Conservation (phyloP, 202 grass and related monocot species). For the Panicum hallii region DNA sequence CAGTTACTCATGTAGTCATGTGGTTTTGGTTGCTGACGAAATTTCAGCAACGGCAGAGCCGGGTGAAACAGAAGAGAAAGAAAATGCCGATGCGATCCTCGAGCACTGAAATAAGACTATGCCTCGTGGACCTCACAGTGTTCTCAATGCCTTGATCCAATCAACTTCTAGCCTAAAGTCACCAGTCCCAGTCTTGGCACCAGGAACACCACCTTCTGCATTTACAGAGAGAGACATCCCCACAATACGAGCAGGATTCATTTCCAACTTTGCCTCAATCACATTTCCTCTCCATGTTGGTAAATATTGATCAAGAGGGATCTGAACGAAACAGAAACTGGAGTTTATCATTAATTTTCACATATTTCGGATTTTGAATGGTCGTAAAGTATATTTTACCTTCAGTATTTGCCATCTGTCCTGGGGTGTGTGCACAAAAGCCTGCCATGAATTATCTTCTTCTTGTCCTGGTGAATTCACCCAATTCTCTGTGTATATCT, state of each 20-base stretch:
- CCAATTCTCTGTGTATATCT: conserved; percentile 99
- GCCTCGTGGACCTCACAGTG: conserved; percentile 20
- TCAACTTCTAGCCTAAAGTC: conserved; percentile 84
- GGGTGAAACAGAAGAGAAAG: not conserved
- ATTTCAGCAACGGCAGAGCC: not conserved
- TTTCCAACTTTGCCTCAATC: conserved; percentile 73
- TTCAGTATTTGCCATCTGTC: conserved; percentile 70
- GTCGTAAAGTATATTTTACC: conserved; percentile 50
- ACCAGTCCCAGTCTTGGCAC: conserved; percentile 78
- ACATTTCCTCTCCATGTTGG: conserved; percentile 90
- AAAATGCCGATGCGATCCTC: not conserved
- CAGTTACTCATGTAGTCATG: not conserved
- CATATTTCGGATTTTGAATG: not conserved
- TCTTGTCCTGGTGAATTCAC: conserved; percentile 88
- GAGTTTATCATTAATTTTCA: not conserved
- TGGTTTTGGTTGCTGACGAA: not conserved
- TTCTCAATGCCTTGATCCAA: conserved; percentile 92
- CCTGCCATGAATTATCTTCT: conserved; percentile 98
- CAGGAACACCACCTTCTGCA: conserved; percentile 78
- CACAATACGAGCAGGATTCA: conserved; percentile 90
- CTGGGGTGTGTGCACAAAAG: conserved; percentile 77
- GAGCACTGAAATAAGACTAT: not conserved
- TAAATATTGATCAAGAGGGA: conserved; percentile 78
- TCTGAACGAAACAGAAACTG: conserved; percentile 56
- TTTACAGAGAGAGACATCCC: conserved; percentile 91